Base-by-base conservation (phyloP, 345 rosid genomes). In the Eucalyptus camaldulensis region DNA sequence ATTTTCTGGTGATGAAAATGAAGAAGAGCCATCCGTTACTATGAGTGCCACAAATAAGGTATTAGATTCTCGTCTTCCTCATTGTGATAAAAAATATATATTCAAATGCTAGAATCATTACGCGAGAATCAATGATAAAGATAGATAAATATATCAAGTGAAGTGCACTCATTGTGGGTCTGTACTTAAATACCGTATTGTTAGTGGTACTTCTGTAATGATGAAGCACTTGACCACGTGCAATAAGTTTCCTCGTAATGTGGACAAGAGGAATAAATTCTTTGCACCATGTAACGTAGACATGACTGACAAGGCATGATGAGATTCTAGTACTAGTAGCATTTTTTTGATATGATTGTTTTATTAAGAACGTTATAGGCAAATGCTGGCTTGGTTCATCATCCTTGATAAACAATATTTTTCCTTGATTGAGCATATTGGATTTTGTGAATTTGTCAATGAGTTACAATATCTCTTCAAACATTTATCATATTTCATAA, bases 261-360 rank as follows among this genome's bases (percentile, higher is more conserved):
- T 53, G 21, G 10, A 53, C 8, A 53, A 53, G 10, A 53, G 0
- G 5, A 0, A 53, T 53, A 53, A 53, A 53, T 21, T 53, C 0
- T 53, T 53, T 21, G 0, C 1, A 53, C 25, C 58, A 21, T 53
- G 1, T 53, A 21, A 53, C 2, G 58, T 53, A 53, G 5, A 53
- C 58, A 53, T 53, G 58, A 53, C 1, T 53, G 0, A 0, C 0
- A 53, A 53, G 25, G 58, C 0, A 53, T 0, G 1, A 0, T 0
- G 10, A 53, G 58, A 53, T 53, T 53, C 1, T 53, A 53, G 2
- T 53, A 53, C 0, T 53, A 0, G 58, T 19, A 53, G 1, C 0
- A 0, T 53, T 2, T 53, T 53, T 53, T 53, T 0, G 25, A 53
- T 0, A 21, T 21, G 1, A 0, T 53, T 0, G 0, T 53, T 53